Base-by-base conservation (phyloP, 1,284 basidiomycete genomes). In the Pascua sp. region DNA sequence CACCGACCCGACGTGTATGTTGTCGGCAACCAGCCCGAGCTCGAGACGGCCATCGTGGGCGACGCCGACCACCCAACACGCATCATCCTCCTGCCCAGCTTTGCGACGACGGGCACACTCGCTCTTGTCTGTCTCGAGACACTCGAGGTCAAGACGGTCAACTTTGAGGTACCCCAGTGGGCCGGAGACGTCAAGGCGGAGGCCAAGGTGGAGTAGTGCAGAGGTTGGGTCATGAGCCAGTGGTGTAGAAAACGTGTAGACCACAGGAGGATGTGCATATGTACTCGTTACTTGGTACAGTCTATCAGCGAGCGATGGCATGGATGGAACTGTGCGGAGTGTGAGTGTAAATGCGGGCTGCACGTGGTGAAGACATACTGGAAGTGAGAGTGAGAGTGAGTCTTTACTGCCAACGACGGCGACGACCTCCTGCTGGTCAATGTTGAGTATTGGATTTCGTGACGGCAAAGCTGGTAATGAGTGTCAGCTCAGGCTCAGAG, bases 1-100 rank as follows among this genome's bases (percentile, higher is more conserved):
- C 82, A 87, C 69, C 87, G 90, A 9, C 96, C 96, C 10, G 85
- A 97, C 71, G 76, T 98, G 39, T 95, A 96, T 71, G 81, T 96
- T 62, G 81, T 96, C n/a, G 95, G 96, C 24, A 91, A 91, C 64
- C 95, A 98, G 78, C 86, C 89, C 49, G 80, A 78, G 61, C 95
- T 95, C 72, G 83, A 81, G 57, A 94, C 92, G 2, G 81, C 82
- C 51, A 60, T 92, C 36, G 83, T 90, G 8, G 77, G 78, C 36
- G 79, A 79, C 62, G 42, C 62, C 1, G 75, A 74, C 37, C 68
- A 72, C 62, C 66, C 78, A 62, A 80, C 83, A 65, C 82, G 94
- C 42, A 81, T 98, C 32, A 81, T 98, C 15, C 80, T 97, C 51
- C 79, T 98, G 12, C 96, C 96, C 0, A 81, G 81, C 18, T 98